Evolutionary conservation across 345 rosid genomes (phyloP), one percentile per base, ranked within the genome.

Genomic region (Cochlearia excelsa): DNA sequence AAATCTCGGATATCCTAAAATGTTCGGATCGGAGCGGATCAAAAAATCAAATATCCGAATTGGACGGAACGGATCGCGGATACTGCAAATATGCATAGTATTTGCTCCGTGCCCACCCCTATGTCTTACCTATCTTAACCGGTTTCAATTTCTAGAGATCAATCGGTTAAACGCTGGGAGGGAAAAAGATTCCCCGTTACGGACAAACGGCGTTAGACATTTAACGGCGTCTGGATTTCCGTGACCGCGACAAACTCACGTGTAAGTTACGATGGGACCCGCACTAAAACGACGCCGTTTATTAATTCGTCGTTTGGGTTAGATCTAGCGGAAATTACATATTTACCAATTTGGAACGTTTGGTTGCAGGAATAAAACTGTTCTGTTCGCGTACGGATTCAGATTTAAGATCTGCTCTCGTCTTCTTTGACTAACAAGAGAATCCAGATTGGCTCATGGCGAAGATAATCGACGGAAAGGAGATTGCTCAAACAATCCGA

Each of bases 401-500:
- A 55, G 63, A 55, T 55, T 42, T 49, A 5, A 69, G 7, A 37
- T 3, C 44, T 31, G 41, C 4, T 40, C 10, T 53, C n/a, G 71
- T 43, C 26, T 3, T 46, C 42, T 10, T 23, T 4, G 41, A 7
- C 48, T 41, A 7, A 49, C 35, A 34, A 57, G 46, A 71, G 4
- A 37, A 27, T 46, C 49, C 61, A 11, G 48, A 43, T 35, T 7
- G 30, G 38, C 38, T 61, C 45, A 87, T 79, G 92, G 82, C 85
- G 53, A 77, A 74, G 59, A 45, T 82, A 40, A 85, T 91, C 57
- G 92, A 84, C 61, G 96, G 96, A 10, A 86, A 81, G 72, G 85
- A 77, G 33, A 73, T 88, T 52, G 96, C 96, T 6, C 78, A 82
- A 57, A 82, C 95, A 30, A 82, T 86, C 63, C 76, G 90, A 74